Evolutionary conservation across 768 basidiomycete genomes (phyloP), one percentile per base, ranked within the genome.

Genomic region (Lentinula lateritia): DNA sequence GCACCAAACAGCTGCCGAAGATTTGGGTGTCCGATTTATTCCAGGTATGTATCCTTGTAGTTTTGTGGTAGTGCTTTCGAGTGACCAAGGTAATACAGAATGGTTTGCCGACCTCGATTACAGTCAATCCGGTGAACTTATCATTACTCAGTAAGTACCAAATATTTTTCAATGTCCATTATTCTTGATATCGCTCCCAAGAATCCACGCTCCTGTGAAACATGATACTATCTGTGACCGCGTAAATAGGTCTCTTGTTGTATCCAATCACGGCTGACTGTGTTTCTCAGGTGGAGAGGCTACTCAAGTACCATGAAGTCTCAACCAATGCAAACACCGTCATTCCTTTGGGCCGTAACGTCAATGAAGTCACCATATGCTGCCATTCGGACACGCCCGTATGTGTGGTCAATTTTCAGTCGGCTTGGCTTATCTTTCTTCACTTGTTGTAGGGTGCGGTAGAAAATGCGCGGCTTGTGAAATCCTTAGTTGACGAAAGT

Each of bases 31-130:
- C 12, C 75, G 72, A 20, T 89, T 89, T 70, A 84, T 89, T 20
- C 81, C 87, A 7, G 87, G 85, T 82, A 52, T 53, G 68, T 66
- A 61, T 5, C 61, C 53, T 41, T 54, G 10, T 3, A 43, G n/a
- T 9, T 6, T 35, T 18, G n/a, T 32, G 45, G n/a, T 38, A 7
- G 16, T 13, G 46, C 9, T 34, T 8, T 18, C 16, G 15, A 39
- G 6, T 41, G 18, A 59, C 15, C 45, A 28, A 12, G 20, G 20
- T 38, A 52, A 9, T 12, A 48, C 46, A 85, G 86, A 87, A 62
- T 87, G 84, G 82, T 88, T 86, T 66, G 85, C 83, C 2, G 87
- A 90, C 67, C 70, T 88, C 34, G 83, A 86, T 18, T 88, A 89
- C 64, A 78, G 71, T 55, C 67, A 76, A 2, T 76, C 80, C 60